These are phyloP conservation scores for Forsythia viridissima DNA, from an alignment of 257 asterid species.

Conservation along the genomic window DNA sequence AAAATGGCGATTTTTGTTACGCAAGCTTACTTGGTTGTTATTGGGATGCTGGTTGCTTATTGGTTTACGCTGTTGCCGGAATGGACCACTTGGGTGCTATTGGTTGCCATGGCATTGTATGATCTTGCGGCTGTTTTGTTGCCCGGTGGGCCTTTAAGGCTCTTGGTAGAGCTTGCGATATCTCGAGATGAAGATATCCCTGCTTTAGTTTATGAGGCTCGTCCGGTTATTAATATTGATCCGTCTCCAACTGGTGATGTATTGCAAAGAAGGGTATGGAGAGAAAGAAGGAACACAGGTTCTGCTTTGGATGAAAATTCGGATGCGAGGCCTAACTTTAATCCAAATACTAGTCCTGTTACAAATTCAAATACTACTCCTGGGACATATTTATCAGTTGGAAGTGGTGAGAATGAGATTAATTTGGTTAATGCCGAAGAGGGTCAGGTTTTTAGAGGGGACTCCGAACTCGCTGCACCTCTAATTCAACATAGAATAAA, in stretches of 20 bases:
- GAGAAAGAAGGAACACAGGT: constrained; percentile 43
- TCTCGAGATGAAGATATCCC: constrained; percentile 97
- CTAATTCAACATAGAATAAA: constrained; percentile 61
- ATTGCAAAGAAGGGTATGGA: constrained; percentile 75
- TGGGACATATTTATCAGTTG: not conserved
- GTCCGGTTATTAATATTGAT: constrained; percentile 53
- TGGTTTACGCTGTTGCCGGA: constrained; percentile 95
- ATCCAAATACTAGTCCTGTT: not conserved
- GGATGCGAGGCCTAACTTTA: too few relatives aligned
- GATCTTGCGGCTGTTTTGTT: constrained; percentile 96
- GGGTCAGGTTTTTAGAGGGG: constrained; percentile 36
- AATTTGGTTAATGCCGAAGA: constrained; percentile 44
- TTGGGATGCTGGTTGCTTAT: constrained; percentile 92
- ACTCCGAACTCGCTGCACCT: constrained; percentile 75
- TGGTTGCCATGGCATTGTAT: constrained; percentile 93
- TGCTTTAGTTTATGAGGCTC: constrained; percentile 95
- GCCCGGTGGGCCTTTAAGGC: constrained; percentile 97
- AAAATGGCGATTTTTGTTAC: constrained; percentile 66
- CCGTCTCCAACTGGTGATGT: constrained; percentile 31
- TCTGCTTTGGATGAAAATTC: constrained; percentile 27
- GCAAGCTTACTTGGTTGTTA: constrained; percentile 77
- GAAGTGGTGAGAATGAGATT: constrained; percentile 36
- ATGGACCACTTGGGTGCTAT: constrained; percentile 96
- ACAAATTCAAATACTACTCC: constrained; percentile 11
- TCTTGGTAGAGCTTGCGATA: constrained; percentile 91